These are phyloP conservation scores for Fusarium humuli DNA, from an alignment of 2,329 filamentous ascomycete genomes.

Conservation along the genomic window DNA sequence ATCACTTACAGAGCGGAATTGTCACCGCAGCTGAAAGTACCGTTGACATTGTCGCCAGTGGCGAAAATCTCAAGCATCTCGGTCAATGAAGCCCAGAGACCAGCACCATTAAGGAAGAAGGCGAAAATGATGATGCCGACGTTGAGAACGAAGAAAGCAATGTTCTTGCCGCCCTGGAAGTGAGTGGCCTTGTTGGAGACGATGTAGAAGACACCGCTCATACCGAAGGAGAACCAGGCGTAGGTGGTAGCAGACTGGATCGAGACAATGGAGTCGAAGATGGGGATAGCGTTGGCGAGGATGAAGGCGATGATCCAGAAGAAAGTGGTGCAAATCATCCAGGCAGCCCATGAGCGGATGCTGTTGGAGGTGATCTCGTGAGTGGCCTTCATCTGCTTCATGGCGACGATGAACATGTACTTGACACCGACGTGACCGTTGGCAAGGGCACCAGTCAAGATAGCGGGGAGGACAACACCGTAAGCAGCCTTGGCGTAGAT, in stretches of 20 bases:
- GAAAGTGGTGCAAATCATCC: conserved; percentile 33
- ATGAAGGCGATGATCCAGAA: conserved; percentile 40
- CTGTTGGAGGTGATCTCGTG: conserved; percentile 26
- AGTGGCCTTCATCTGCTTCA: conserved; percentile 21
- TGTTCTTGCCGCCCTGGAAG: conserved; percentile 13
- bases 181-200: background rate
- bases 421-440: conserved; percentile 42
- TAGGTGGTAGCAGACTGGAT: conserved; percentile 38
- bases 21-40: conserved; percentile 27
- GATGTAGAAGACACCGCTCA: conserved; percentile 27
- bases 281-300: conserved; percentile 41
- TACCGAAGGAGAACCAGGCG: conserved; percentile 40
- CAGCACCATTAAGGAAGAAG: conserved; percentile 34
- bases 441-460: conserved; percentile 34
- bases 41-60: conserved; percentile 1
- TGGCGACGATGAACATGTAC: conserved; percentile 26
- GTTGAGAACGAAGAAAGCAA: conserved; percentile 28
- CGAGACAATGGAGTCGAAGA: conserved; percentile 42
- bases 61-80: conserved; percentile 30
- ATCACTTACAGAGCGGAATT: conserved; percentile 1
- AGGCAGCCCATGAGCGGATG: conserved; percentile 38
- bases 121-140: conserved; percentile 24
- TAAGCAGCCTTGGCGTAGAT: conserved; percentile 40
- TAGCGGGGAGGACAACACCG: conserved; percentile 35
- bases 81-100: conserved; percentile 35